Percentiles rank a stretch among this genome's conserved stretches.
These are phyloP conservation scores for Stachybotrys echinatus DNA, from an alignment of 2,329 filamentous ascomycete species.

Conservation along the genomic window DNA sequence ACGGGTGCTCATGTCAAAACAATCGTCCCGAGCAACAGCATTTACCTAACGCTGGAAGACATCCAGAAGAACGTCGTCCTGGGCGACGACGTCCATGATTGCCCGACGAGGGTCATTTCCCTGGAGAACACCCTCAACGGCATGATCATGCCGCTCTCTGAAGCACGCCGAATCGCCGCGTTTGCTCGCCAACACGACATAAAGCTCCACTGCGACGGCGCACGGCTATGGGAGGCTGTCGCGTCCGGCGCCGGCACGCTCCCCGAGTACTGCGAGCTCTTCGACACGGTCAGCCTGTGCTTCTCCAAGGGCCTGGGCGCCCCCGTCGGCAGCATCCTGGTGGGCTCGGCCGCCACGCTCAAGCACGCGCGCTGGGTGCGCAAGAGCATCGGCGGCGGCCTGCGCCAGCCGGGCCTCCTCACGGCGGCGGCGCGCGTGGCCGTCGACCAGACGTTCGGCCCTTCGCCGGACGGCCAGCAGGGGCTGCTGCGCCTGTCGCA, in stretches of 20 bases:
- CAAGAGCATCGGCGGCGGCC: constrained; percentile 71
- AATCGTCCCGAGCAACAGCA: constrained; percentile 64
- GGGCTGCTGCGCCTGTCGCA: constrained; percentile 59
- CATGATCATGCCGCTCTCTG: constrained; percentile 69
- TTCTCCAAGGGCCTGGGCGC: constrained; percentile 81
- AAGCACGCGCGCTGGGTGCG: constrained; percentile 40
- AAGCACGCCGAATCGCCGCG: constrained; percentile 61
- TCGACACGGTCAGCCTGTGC: constrained; percentile 72
- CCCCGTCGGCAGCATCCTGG: constrained; percentile 71
- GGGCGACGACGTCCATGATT: constrained; percentile 67
- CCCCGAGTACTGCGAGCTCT: constrained; percentile 60
- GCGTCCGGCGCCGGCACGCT: constrained; percentile 63
- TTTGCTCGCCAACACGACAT: constrained; percentile 64
- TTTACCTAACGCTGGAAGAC: constrained; percentile 73
- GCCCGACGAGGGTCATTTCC: constrained; percentile 75
- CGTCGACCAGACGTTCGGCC: constrained; percentile 45
- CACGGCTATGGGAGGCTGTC: constrained; percentile 76
- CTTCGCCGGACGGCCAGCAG: constrained; percentile 30
- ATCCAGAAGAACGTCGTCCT: constrained; percentile 61
- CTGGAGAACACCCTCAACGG: constrained; percentile 84
- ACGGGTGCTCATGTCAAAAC: constrained; percentile 66
- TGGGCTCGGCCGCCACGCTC: constrained; percentile 39
- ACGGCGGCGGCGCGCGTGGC: constrained; percentile 67
- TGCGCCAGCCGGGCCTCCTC: constrained; percentile 68
- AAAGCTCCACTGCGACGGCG: constrained; percentile 72